These are phyloP conservation scores for Vinca major DNA, from an alignment of 305 asterid genomes.

Conservation along the genomic window DNA sequence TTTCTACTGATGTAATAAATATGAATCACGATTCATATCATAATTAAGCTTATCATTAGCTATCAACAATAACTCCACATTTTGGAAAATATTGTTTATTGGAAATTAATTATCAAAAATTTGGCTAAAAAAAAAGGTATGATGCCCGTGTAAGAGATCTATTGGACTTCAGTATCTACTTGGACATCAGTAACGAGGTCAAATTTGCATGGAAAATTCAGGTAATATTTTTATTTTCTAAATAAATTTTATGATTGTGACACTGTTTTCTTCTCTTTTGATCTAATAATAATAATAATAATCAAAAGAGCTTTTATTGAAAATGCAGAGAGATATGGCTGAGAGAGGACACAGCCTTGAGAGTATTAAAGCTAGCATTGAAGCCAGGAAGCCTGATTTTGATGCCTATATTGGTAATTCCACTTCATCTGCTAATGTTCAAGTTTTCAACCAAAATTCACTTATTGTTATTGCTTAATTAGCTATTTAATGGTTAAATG, in stretches of 20 bases:
- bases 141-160: slow-evolving; percentile 92
- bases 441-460: background rate
- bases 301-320: background rate
- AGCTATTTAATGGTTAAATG: too few relatives aligned
- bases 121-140: slow-evolving; percentile 30
- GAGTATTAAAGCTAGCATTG: slow-evolving; percentile 94
- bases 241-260: background rate
- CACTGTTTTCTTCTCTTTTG: background rate
- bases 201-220: slow-evolving; percentile 98
- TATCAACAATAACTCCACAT: background rate
- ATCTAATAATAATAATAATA: background rate
- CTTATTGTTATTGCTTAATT: too few relatives aligned
- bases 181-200: slow-evolving; percentile 94
- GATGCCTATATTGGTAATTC: slow-evolving; percentile 83
- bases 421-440: background rate
- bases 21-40: background rate
- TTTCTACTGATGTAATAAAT: too few relatives aligned
- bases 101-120: background rate
- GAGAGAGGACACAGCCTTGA: slow-evolving; percentile 99
- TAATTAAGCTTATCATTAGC: background rate
- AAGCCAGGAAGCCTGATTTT: slow-evolving; percentile 90
- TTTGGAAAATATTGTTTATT: background rate
- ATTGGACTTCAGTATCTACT: slow-evolving; percentile 93
- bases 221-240: slow-evolving; percentile 27
- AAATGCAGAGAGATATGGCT: slow-evolving; percentile 59